Evolutionary conservation across 352 stramenopile genomes (phyloP).

Genomic region (Pythium pyrilobum): DNA sequence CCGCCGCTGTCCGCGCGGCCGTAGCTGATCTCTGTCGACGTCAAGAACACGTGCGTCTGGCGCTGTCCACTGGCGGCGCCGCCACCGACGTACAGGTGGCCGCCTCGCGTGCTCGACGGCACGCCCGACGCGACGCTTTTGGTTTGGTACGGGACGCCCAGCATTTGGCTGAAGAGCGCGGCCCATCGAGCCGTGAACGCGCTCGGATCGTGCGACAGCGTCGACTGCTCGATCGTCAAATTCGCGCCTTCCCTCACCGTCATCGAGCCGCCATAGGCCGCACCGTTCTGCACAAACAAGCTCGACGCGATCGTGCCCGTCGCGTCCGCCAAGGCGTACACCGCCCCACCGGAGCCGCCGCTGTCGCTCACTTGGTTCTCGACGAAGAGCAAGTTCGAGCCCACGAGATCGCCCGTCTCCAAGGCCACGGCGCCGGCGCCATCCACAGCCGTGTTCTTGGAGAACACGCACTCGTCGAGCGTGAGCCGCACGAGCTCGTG

Average conservation of each 20-base stretch:
- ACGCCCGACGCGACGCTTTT: neutral
- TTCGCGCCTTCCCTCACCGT: neutral
- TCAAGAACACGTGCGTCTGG: neutral
- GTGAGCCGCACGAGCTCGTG: neutral
- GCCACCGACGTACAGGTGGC: conserved; percentile 31
- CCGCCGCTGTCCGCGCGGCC: conserved; percentile 44
- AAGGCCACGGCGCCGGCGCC: neutral
- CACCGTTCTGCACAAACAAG: conserved; percentile 15
- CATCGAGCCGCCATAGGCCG: conserved; percentile 5
- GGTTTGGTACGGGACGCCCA: neutral
- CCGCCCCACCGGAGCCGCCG: neutral
- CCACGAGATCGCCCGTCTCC: neutral
- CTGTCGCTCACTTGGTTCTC: conserved; percentile 9
- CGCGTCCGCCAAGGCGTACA: neutral
- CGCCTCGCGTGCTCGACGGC: conserved; percentile 15
- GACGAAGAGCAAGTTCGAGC: neutral
- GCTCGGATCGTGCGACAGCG: conserved; percentile 1
- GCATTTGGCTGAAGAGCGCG: conserved; percentile 2
- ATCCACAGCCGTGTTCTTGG: conserved; percentile 3
- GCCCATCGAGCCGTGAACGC: neutral
- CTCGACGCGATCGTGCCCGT: neutral
- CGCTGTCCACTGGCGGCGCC: conserved; percentile 8
- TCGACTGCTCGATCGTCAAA: neutral
- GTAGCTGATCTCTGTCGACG: conserved; percentile 19
- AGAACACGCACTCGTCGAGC: conserved; percentile 9